These are phyloP conservation scores for Porpolomopsis calyptriformis DNA, from an alignment of 768 basidiomycete species.

Conservation along the genomic window DNA sequence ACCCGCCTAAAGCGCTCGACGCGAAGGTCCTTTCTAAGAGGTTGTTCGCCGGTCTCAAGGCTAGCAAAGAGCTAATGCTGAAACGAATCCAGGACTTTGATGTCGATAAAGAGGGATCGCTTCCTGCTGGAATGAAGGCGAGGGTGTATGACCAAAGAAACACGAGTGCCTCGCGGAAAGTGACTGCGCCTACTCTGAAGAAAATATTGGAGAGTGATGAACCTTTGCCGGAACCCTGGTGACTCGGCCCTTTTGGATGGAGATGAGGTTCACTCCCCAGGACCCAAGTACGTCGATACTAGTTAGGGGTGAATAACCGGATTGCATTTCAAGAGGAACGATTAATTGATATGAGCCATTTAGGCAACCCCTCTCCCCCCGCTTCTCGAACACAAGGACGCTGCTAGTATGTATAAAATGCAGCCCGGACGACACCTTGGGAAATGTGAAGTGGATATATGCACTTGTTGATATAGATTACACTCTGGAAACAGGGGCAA, in stretches of 20 bases:
- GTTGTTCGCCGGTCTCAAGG: constrained; percentile 54
- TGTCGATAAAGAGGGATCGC: constrained; percentile 22
- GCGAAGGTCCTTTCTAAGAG: constrained; percentile 33
- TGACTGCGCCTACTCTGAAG: constrained; percentile 56
- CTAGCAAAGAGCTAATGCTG: constrained; percentile 37
- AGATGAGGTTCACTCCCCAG: too few species aligned
- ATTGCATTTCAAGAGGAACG: too few species aligned
- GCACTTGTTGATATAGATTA: too few species aligned
- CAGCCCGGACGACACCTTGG: constrained; percentile 5
- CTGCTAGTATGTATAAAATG: background rate
- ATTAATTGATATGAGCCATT: too few species aligned
- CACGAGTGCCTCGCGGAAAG: constrained; percentile 50
- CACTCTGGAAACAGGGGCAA: too few species aligned
- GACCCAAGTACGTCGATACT: too few species aligned
- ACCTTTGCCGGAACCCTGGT: background rate
- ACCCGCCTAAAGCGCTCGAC: constrained; percentile 14
- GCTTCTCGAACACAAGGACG: too few species aligned
- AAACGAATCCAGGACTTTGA: constrained; percentile 38
- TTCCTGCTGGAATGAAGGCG: constrained; percentile 27
- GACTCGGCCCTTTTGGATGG: too few species aligned
- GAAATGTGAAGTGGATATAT: too few species aligned
- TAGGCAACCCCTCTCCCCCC: too few species aligned
- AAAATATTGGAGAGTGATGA: constrained; percentile 38
- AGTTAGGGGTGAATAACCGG: too few species aligned
- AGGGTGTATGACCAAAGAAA: constrained; percentile 61